Conservation (phyloP, 805 yeast genomes). For the Yarrowia sp. region DNA sequence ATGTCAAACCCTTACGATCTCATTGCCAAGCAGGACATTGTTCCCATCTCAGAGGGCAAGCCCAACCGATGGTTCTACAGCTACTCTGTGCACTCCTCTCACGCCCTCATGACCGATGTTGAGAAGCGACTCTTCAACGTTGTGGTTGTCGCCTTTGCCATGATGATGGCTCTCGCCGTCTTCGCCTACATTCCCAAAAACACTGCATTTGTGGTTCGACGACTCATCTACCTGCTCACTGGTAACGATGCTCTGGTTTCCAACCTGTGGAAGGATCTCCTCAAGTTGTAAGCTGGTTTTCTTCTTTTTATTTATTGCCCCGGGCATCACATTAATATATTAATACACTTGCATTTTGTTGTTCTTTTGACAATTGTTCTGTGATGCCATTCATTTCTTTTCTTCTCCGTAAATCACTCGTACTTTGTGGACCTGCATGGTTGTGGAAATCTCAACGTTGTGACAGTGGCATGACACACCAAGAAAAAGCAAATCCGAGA, state of each 20-base stretch:
- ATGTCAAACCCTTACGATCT: constrained; percentile 18
- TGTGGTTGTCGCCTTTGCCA: background rate
- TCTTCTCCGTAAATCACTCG: too few species aligned
- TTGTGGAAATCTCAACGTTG: too few species aligned
- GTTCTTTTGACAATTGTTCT: too few species aligned
- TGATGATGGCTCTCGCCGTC: constrained; percentile 11
- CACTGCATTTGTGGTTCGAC: background rate
- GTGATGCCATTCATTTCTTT: background rate
- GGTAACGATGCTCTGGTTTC: background rate
- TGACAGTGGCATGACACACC: too few species aligned
- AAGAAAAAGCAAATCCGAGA: too few species aligned
- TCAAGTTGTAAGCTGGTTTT: background rate
- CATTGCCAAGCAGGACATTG: constrained; percentile 16
- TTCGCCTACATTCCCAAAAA: constrained; percentile 22
- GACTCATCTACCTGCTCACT: background rate
- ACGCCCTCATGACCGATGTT: constrained; percentile 13
- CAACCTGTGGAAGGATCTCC: constrained; percentile 1
- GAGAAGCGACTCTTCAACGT: constrained; percentile 21
- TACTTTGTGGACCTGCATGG: too few species aligned
- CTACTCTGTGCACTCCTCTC: constrained; percentile 25
- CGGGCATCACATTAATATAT: background rate
- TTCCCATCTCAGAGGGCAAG: constrained; percentile 4
- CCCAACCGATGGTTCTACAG: constrained; percentile 9
- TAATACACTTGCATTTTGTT: background rate
- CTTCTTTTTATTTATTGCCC: background rate